Evolutionary conservation across 768 basidiomycete species (phyloP).

Genomic region (Boletus rubropictus): DNA sequence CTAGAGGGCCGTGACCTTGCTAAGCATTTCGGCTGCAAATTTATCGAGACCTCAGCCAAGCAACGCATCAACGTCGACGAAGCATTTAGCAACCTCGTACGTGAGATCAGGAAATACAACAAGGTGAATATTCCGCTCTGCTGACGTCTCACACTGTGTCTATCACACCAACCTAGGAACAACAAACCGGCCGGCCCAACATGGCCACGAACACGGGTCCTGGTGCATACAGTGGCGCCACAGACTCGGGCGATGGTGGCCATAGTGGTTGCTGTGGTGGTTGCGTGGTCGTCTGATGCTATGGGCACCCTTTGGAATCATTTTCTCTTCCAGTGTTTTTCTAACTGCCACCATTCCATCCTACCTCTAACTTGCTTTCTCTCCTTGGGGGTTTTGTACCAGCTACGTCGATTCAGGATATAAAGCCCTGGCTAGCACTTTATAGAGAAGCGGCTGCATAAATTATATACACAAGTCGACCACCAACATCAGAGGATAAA

Average conservation of each 20-base stretch:
- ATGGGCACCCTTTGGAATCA: neutral
- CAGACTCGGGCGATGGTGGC: conserved; percentile 47
- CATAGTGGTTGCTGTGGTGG: conserved; percentile 59
- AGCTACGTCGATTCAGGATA: too few relatives aligned
- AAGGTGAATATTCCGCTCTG: conserved; percentile 47
- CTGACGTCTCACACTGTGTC: neutral
- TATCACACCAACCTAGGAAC: conserved; percentile 45
- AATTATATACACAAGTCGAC: too few relatives aligned
- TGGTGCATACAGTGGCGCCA: conserved; percentile 43
- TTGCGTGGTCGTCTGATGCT: conserved; percentile 53
- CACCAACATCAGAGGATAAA: too few relatives aligned
- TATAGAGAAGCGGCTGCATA: too few relatives aligned
- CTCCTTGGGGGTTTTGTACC: conserved; percentile 11
- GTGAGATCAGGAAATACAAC: conserved; percentile 91
- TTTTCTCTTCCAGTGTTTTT: conserved; percentile 8
- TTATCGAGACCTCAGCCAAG: conserved; percentile 95
- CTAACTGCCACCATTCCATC: neutral
- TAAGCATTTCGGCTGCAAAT: conserved; percentile 89
- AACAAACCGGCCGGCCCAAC: conserved; percentile 69
- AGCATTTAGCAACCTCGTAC: conserved; percentile 88
- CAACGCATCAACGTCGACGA: conserved; percentile 96
- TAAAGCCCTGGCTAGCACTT: too few relatives aligned
- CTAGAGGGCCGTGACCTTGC: conserved; percentile 96
- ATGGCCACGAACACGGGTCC: conserved; percentile 42
- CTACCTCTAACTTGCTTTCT: conserved; percentile 8